Conservation (phyloP, 2,329 filamentous ascomycete genomes). For the Cercospora sesami region DNA sequence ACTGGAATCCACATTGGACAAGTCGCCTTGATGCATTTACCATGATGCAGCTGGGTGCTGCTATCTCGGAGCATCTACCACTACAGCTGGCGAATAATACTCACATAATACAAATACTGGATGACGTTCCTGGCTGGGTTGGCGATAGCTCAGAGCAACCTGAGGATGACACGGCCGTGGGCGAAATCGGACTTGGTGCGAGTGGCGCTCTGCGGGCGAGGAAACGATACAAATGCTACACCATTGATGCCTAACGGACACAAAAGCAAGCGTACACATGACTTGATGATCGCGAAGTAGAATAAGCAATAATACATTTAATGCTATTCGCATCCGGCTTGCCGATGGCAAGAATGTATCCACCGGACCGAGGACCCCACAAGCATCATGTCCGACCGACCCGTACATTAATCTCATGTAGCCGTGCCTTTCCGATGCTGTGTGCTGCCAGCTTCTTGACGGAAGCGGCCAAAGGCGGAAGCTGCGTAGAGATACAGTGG, state of each 20-base stretch:
- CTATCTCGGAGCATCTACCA: not conserved
- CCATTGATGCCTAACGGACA: not conserved
- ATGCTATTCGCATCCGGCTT: not conserved
- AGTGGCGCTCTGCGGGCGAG: not conserved
- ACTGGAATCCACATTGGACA: not conserved
- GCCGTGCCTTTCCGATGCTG: not conserved
- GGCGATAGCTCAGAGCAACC: not conserved
- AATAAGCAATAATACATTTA: not conserved
- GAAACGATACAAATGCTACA: not conserved
- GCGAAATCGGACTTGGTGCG: not conserved
- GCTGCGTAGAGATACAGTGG: not conserved
- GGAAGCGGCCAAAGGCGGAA: not conserved
- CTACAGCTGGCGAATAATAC: not conserved
- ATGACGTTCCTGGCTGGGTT: not conserved
- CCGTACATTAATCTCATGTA: not conserved
- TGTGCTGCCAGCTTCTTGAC: not conserved
- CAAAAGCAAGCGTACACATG: not conserved
- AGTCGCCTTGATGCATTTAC: conserved; percentile 4
- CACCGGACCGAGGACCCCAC: not conserved
- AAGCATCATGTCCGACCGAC: not conserved
- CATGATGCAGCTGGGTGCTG: not conserved
- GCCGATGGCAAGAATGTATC: not conserved
- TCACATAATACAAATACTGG: not conserved
- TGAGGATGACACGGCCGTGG: not conserved
- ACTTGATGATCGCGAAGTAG: not conserved